Conservation (phyloP, 2,329 filamentous ascomycete genomes). For the Diaporthe aspalathi region DNA sequence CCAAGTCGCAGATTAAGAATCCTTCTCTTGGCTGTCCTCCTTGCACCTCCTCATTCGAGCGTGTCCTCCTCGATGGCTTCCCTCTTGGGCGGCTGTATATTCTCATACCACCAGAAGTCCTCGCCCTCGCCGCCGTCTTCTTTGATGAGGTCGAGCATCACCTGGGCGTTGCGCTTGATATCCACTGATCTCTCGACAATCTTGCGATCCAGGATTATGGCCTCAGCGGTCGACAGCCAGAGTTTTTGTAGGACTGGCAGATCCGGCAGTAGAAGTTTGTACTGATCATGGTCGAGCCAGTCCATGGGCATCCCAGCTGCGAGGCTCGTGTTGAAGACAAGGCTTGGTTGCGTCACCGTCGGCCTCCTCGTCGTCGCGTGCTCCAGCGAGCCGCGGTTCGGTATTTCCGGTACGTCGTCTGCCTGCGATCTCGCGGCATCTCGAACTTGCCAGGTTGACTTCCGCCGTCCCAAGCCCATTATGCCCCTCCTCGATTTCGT, state of each 20-base stretch:
- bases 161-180: constrained; percentile 72
- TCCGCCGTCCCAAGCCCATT: constrained; percentile 68
- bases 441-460: constrained; percentile 56
- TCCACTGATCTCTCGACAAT: constrained; percentile 69
- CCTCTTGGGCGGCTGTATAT: constrained; percentile 60
- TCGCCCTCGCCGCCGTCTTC: constrained; percentile 69
- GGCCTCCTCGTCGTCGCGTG: constrained; percentile 39
- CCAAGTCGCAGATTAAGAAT: background rate
- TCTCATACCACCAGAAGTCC: constrained; percentile 73
- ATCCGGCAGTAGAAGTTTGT: constrained; percentile 63
- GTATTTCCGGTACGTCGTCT: constrained; percentile 32
- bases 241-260: constrained; percentile 69
- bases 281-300: constrained; percentile 61
- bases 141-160: constrained; percentile 73
- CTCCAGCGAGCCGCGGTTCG: constrained; percentile 35
- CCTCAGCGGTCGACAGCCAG: constrained; percentile 73
- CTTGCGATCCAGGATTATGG: constrained; percentile 68
- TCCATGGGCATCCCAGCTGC: constrained; percentile 73
- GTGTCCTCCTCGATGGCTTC: constrained; percentile 65
- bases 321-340: constrained; percentile 70
- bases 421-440: constrained; percentile 45
- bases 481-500: constrained; percentile 64
- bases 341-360: constrained; percentile 49
- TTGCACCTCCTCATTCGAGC: constrained; percentile 47
- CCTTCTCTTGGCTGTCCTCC: constrained; percentile 37